phyloP scores from a whole-genome alignment of 148 eudicot genomes.

The Beta vulgaris region DNA sequence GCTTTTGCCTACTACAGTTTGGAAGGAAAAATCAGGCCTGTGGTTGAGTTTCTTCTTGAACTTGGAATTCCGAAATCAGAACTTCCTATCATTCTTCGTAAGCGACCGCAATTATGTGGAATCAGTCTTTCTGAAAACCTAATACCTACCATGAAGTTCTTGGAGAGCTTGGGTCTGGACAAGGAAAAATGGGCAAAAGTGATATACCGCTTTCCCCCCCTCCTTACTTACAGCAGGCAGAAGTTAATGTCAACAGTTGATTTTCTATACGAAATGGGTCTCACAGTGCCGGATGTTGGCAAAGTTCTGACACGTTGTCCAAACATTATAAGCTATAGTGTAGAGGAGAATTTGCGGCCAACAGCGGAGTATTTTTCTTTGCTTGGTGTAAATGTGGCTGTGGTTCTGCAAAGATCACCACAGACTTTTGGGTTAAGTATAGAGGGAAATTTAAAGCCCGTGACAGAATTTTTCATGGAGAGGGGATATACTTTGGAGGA shows the following conservation, averaged over 20 bases:
- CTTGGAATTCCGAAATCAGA: constrained; percentile 74
- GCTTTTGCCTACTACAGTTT: constrained; percentile 83
- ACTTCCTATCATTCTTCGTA: constrained; percentile 58
- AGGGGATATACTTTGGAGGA: constrained; percentile 56
- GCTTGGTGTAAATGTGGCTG: constrained; percentile 52
- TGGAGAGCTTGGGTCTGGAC: constrained; percentile 73
- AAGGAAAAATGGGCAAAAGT: constrained; percentile 80
- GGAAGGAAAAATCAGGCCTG: constrained; percentile 77
- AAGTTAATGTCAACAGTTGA: constrained; percentile 66
- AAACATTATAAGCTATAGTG: constrained; percentile 68
- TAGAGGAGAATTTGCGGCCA: constrained; percentile 71
- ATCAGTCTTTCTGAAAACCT: constrained; percentile 72
- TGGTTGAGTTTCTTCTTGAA: constrained; percentile 75
- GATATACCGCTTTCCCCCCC: constrained; percentile 72
- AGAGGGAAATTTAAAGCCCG: constrained; percentile 62
- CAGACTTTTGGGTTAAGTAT: constrained; percentile 65
- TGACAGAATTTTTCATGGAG: constrained; percentile 65
- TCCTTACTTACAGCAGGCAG: constrained; percentile 70
- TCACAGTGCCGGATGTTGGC: constrained; percentile 54
- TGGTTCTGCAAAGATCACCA: constrained; percentile 56
- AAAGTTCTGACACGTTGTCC: constrained; percentile 76
- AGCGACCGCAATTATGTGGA: constrained; percentile 85
- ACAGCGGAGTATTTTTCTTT: constrained; percentile 62
- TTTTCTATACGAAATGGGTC: constrained; percentile 79
- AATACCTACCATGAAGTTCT: constrained; percentile 76